A percentile compares a stretch with the other conserved stretches of the same genome.
These are phyloP conservation scores for Haematococcus lacustris DNA, from an alignment of 139 green algal genomes.

Conservation along the genomic window DNA sequence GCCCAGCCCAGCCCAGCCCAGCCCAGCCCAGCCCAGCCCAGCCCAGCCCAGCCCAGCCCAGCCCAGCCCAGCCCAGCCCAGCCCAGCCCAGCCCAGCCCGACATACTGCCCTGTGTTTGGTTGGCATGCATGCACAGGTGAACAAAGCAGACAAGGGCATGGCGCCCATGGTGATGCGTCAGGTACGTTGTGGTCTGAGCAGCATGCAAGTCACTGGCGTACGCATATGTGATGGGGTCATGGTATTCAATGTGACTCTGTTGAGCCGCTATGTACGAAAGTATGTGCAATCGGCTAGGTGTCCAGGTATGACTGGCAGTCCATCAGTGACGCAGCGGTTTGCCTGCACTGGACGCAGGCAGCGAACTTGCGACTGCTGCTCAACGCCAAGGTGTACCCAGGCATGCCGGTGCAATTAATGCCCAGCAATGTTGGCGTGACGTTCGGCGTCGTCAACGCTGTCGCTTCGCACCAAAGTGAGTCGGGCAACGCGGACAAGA, in stretches of 20 bases:
- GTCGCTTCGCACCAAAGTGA: no score
- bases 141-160: no score
- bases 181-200: slow-evolving; percentile 11
- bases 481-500: no score
- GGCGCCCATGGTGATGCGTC: slow-evolving; percentile 83
- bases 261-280: background rate
- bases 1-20: no score
- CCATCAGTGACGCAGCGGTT: background rate
- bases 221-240: background rate
- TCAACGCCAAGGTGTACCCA: slow-evolving; percentile 81
- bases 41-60: no score
- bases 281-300: background rate
- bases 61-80: no score
- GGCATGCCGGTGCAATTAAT: slow-evolving; percentile 71
- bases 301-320: background rate
- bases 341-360: slow-evolving; percentile 22
- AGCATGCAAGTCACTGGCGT: background rate
- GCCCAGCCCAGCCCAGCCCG: no score
- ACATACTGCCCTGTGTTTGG: no score
- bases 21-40: no score
- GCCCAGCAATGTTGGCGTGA: slow-evolving; percentile 71
- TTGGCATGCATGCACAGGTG: no score
- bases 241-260: background rate
- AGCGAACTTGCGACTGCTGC: slow-evolving; percentile 78
- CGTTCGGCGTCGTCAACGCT: slow-evolving; percentile 70